phyloP scores from a whole-genome alignment of 202 grass and related monocot species.

The Zizania palustris region DNA sequence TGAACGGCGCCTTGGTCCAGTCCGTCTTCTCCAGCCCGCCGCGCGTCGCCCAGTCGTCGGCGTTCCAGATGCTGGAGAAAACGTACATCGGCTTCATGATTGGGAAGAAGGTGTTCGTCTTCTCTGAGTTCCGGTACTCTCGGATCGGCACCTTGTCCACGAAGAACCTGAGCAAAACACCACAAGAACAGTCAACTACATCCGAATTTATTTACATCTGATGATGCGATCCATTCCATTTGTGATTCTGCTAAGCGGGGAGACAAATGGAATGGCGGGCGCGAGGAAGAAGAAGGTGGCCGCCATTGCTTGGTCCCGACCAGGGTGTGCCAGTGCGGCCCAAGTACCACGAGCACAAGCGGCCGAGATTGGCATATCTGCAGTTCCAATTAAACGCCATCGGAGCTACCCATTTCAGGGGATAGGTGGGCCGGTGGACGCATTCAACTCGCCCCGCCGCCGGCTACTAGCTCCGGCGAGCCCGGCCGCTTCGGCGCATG shows the following conservation, averaged over 20 bases:
- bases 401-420: constrained; percentile 18
- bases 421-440: not conserved
- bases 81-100: constrained; percentile 87
- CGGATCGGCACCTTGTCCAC: constrained; percentile 88
- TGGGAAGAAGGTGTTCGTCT: constrained; percentile 82
- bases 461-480: constrained; percentile 25
- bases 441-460: constrained; percentile 32
- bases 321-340: not conserved
- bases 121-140: constrained; percentile 75
- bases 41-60: constrained; percentile 94
- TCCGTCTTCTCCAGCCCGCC: constrained; percentile 95
- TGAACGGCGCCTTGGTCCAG: constrained; percentile 77
- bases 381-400: not conserved
- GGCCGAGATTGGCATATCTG: constrained; percentile 6
- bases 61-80: constrained; percentile 99
- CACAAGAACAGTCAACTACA: too few relatives aligned
- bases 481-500: not conserved
- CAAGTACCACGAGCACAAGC: not conserved
- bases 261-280: constrained; percentile 1
- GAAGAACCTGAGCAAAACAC: constrained; percentile 58
- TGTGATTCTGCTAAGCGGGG: not conserved
- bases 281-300: not conserved
- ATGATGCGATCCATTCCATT: too few relatives aligned
- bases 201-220: too few relatives aligned
- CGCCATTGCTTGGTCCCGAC: constrained; percentile 25